Base-by-base conservation (phyloP, 768 basidiomycete species). In the Auriscalpium orientale region DNA sequence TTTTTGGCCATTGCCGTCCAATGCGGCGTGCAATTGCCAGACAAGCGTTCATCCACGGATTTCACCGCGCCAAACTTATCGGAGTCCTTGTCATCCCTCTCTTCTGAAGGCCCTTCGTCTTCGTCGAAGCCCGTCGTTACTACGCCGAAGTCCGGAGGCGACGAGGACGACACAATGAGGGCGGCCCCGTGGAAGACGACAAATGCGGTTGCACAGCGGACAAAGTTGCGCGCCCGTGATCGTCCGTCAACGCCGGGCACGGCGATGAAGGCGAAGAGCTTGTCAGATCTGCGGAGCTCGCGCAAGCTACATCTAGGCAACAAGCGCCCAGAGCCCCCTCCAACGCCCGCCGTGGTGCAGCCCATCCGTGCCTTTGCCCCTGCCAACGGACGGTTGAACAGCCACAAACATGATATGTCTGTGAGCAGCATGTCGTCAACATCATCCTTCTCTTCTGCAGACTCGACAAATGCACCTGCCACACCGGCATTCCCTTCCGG, bases 1-100 rank as follows among this genome's bases (percentile, higher is more conserved):
- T 95, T 99, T 68, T 71, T 99, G 52, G 78, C 83, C 21, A 76
- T 89, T 53, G 86, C 85, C 34, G 80, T 82, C 28, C 86, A 88
- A 59, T 90, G 85, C 66, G 89, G 88, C 18, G 67, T 91, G 40
- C 79, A 83, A 55, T 72, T 90, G 34, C 86, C 84, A n/a, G 61
- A 62, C 37, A 56, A 53, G 45, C 59, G 56, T 8, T 47, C 55
- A 38, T 55, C 61, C 0, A 54, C 43, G 16, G 59, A 57, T 46
- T 57, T 53, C 11, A 54, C 61, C 3, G 49, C 58, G 1, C 2
- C 28, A 28, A 53, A 57, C 50, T 54, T 56, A 46, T 38, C 61
- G 3, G 61, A 62, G 51, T 60, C 61, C 8, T n/a, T 56, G 2
- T 52, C 60, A 2, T 40, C 61, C 35, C 59, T 62, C 43, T 50